These are phyloP conservation scores for Skeletonema marinoi DNA, from an alignment of 108 stramenopile species.

Conservation along the genomic window DNA sequence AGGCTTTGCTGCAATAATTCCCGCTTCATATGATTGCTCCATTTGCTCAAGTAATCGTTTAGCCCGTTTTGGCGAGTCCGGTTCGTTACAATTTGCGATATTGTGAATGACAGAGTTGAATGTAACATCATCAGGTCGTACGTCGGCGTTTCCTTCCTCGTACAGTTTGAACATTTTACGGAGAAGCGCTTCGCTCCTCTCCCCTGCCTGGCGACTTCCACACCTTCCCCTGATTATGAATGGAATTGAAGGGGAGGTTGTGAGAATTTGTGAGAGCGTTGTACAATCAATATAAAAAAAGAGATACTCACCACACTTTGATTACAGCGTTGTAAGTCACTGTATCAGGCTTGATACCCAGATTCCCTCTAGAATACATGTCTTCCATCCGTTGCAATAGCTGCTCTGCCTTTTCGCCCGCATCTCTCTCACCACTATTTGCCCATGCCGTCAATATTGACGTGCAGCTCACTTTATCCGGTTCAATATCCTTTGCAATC, in stretches of 20 bases:
- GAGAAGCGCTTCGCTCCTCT: constrained; percentile 36
- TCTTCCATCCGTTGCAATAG: constrained; percentile 30
- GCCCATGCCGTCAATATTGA: constrained; percentile 41
- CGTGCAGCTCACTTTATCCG: constrained; percentile 45
- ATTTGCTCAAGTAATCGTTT: constrained; percentile 51
- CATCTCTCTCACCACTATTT: constrained; percentile 19
- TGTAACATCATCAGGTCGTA: constrained; percentile 47
- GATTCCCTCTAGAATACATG: constrained; percentile 15
- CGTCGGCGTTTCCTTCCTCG: constrained; percentile 16
- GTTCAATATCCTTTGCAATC: constrained; percentile 14
- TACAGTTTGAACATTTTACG: constrained; percentile 30
- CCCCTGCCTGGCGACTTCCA: constrained; percentile 12
- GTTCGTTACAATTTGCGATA: constrained; percentile 36
- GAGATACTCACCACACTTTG: constrained; percentile 51
- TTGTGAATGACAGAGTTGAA: constrained; percentile 57
- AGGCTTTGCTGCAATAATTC: constrained; percentile 31
- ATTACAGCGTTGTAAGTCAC: constrained; percentile 64
- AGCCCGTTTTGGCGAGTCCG: constrained; percentile 43
- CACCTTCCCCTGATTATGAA: constrained; percentile 24
- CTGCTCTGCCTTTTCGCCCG: constrained; percentile 41
- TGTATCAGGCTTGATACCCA: constrained; percentile 51
- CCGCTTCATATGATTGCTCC: constrained; percentile 41
- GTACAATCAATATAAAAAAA: not conserved
- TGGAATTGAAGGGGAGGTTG: not conserved
- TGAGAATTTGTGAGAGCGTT: not conserved